Evolutionary conservation across 352 stramenopile species (phyloP).

Genomic region (Globisporangium recalcitrans): DNA sequence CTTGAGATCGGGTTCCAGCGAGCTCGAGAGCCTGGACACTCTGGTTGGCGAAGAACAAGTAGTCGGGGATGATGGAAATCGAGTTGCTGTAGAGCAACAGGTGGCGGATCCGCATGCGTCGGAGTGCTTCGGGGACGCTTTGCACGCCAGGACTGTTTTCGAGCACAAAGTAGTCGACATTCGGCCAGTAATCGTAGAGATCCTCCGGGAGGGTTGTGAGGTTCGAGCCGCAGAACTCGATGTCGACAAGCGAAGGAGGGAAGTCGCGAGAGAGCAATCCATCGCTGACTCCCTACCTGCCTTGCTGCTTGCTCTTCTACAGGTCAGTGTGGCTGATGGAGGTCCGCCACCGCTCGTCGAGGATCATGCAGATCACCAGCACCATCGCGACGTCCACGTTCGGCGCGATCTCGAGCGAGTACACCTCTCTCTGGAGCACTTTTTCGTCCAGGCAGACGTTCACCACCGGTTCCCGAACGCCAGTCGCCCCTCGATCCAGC

Average conservation of each 20-base stretch:
- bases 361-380: conserved; percentile 15
- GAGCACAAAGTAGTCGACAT: conserved; percentile 12
- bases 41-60: conserved; percentile 2
- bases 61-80: not conserved
- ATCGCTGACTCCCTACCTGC: not conserved
- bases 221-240: conserved; percentile 11
- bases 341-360: conserved; percentile 16
- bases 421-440: not conserved
- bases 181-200: conserved; percentile 5
- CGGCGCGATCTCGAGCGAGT: conserved; percentile 15
- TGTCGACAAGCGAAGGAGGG: not conserved
- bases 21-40: conserved; percentile 6
- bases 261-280: conserved; percentile 7
- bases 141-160: conserved; percentile 1
- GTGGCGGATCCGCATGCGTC: conserved; percentile 2
- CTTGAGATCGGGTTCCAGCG: conserved; percentile 3
- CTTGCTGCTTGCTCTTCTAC: not conserved
- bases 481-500: not conserved
- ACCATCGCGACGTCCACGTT: conserved; percentile 19
- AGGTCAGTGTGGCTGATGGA: not conserved
- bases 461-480: not conserved
- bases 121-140: not conserved
- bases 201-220: not conserved
- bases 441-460: conserved; percentile 1
- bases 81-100: conserved; percentile 10